phyloP scores from a whole-genome alignment of 1,284 basidiomycete species.

The Pseudozyma pruni region DNA sequence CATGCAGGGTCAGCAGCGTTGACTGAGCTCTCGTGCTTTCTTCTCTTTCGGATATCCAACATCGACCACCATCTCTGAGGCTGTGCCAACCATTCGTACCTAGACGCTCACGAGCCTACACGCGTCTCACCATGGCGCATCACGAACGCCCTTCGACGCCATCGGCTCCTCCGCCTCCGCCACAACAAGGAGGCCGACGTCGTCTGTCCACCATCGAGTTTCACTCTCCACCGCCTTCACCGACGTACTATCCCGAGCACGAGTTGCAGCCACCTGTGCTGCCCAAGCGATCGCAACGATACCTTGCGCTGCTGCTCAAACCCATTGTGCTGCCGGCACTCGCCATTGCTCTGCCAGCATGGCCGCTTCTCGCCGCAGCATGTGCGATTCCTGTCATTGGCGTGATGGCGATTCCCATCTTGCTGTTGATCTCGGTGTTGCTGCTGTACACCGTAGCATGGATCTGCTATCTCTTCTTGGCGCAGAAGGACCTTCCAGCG shows the following conservation, averaged over 20 bases:
- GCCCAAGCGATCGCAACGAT: slow-evolving; percentile 37
- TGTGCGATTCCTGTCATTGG: slow-evolving; percentile 59
- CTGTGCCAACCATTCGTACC: no score
- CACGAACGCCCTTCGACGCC: slow-evolving; percentile 15
- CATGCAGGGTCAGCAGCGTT: no score
- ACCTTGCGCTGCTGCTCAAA: slow-evolving; percentile 46
- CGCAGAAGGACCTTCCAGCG: slow-evolving; percentile 63
- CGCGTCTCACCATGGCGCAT: slow-evolving; percentile 19
- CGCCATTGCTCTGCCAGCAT: slow-evolving; percentile 51
- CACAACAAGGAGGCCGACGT: slow-evolving; percentile 11
- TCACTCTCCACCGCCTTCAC: slow-evolving; percentile 25
- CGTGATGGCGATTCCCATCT: slow-evolving; percentile 64
- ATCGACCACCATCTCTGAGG: no score
- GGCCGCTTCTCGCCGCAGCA: slow-evolving; percentile 55
- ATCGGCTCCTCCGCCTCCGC: slow-evolving; percentile 1
- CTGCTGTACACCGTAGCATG: slow-evolving; percentile 65
- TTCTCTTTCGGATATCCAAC: no score
- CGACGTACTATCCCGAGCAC: slow-evolving; percentile 44
- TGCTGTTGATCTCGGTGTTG: slow-evolving; percentile 57
- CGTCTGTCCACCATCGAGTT: slow-evolving; percentile 18
- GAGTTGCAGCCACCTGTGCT: slow-evolving; percentile 22
- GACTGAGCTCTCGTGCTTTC: no score
- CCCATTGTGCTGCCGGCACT: slow-evolving; percentile 51
- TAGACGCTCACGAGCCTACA: no score
- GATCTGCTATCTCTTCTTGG: slow-evolving; percentile 65